Conservation (phyloP, 2,329 filamentous ascomycete genomes). For the Fusarium virguliforme region DNA sequence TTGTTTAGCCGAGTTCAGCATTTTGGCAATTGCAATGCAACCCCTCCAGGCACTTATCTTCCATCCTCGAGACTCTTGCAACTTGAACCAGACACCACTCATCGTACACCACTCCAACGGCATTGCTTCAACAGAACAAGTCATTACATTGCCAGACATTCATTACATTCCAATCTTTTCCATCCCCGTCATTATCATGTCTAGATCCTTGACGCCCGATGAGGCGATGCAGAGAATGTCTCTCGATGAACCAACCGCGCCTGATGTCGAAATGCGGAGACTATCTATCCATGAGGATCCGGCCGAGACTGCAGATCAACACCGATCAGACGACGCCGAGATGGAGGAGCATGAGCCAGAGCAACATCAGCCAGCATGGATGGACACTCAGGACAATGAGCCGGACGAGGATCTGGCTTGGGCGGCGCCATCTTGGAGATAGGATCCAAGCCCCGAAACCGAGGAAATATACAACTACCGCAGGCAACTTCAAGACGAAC, state of each 20-base stretch:
- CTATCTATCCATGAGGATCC: no score
- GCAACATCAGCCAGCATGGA: no score
- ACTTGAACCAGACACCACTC: no score
- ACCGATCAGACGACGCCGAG: not conserved
- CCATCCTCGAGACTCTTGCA: no score
- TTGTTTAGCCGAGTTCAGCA: no score
- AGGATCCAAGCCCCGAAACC: not conserved
- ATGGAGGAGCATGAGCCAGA: not conserved
- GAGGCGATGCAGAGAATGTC: not conserved
- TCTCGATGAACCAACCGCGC: not conserved
- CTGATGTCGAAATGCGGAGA: not conserved
- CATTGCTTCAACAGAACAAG: no score
- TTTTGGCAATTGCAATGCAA: no score
- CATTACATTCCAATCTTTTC: no score
- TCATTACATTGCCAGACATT: no score
- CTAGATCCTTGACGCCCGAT: not conserved
- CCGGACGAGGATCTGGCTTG: not conserved
- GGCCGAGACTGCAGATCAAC: not conserved
- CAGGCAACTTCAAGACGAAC: conserved; percentile 2
- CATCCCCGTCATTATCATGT: not conserved
- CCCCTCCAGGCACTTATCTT: no score
- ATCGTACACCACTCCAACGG: no score
- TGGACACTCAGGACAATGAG: not conserved
- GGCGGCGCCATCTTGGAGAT: no score
- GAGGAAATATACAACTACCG: not conserved